Percentiles rank a stretch among this genome's conserved stretches.
Conservation (phyloP, 2,329 filamentous ascomycete species). For the Paracoccidioides lutzii region DNA sequence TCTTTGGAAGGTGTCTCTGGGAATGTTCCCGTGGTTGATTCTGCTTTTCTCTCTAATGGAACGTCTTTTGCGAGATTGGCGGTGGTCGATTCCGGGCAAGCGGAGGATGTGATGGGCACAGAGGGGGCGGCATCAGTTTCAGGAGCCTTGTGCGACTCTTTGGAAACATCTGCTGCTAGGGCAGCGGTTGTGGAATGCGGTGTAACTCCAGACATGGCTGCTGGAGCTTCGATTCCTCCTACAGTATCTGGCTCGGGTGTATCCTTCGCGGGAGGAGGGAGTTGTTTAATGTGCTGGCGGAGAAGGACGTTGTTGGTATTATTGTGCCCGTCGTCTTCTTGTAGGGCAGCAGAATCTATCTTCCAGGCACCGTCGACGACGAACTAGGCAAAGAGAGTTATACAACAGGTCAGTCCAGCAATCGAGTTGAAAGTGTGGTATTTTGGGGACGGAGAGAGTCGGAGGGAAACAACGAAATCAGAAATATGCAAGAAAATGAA, state of each 20-base stretch:
- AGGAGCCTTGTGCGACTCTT: slow-evolving; percentile 8
- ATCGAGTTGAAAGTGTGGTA: not conserved
- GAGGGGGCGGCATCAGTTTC: slow-evolving; percentile 11
- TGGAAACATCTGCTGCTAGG: slow-evolving; percentile 57
- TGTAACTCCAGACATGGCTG: slow-evolving; percentile 47
- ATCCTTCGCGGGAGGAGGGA: slow-evolving; percentile 7
- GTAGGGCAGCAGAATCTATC: slow-evolving; percentile 64
- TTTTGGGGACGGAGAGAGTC: no score
- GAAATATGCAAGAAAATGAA: not conserved
- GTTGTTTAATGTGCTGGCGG: slow-evolving; percentile 51
- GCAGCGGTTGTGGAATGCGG: slow-evolving; percentile 58
- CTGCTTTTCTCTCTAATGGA: slow-evolving; percentile 41
- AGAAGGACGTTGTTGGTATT: slow-evolving; percentile 90
- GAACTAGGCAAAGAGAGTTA: slow-evolving; percentile 47
- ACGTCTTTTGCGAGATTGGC: slow-evolving; percentile 54
- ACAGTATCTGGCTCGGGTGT: slow-evolving; percentile 4
- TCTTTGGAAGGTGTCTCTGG: slow-evolving; percentile 55
- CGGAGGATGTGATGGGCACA: slow-evolving; percentile 48
- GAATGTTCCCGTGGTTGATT: slow-evolving; percentile 50
- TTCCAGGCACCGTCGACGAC: slow-evolving; percentile 89
- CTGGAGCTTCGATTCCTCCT: slow-evolving; percentile 1
- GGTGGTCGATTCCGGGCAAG: slow-evolving; percentile 55
- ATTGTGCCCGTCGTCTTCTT: slow-evolving; percentile 68
- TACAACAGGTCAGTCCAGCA: slow-evolving; percentile 1
- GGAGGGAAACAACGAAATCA: not conserved